Conservation (phyloP, 306 rosid genomes). For the Urtica urens region DNA sequence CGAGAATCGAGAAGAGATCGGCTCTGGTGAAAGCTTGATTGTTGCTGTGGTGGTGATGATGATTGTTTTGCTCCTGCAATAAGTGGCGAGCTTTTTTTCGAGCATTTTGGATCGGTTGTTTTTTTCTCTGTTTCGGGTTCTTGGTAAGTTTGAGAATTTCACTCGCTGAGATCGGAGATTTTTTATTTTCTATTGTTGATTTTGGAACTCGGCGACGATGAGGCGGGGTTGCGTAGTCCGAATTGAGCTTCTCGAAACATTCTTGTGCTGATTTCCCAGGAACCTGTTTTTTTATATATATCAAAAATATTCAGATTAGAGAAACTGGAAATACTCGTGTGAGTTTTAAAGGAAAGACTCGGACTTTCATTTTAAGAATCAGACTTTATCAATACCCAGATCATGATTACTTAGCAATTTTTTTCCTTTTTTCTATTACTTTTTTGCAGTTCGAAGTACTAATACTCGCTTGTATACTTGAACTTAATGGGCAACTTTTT, state of each 20-base stretch:
- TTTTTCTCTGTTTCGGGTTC: constrained; percentile 29
- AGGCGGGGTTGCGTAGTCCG: constrained; percentile 52
- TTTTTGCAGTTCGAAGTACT: no score
- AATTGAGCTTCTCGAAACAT: constrained; percentile 70
- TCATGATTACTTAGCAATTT: no score
- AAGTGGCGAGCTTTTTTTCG: constrained; percentile 43
- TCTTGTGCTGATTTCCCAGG: constrained; percentile 89
- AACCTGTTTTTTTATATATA: constrained; percentile 35
- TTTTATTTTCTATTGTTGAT: no score
- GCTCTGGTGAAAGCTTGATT: no score
- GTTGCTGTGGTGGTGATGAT: constrained; percentile 27
- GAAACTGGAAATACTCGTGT: no score
- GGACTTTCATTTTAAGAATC: no score
- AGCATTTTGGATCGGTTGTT: constrained; percentile 29
- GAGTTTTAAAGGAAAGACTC: no score
- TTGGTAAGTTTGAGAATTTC: constrained; percentile 41
- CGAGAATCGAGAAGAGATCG: constrained; percentile 73
- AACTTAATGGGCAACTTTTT: no score
- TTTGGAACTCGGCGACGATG: constrained; percentile 38
- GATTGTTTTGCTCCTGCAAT: constrained; percentile 26
- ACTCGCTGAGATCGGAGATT: constrained; percentile 66
- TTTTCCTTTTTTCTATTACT: no score
- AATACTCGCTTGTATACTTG: no score
- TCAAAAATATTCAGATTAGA: no score
- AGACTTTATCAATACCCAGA: no score